Base-by-base conservation (phyloP, 345 rosid genomes). In the Punica granatum region DNA sequence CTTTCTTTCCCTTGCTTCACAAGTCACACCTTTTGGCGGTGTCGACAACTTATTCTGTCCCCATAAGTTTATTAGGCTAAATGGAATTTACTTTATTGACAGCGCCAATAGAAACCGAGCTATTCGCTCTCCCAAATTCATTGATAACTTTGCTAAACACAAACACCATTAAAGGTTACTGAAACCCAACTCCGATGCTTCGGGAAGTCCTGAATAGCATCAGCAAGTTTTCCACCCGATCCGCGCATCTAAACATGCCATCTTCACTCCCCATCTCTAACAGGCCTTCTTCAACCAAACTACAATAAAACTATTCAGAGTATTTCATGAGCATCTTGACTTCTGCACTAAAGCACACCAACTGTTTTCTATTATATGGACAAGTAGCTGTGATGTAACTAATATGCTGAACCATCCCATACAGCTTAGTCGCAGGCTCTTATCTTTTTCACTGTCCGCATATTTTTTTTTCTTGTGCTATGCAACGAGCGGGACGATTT, bases 101-200 rank as follows among this genome's bases (percentile, higher is more conserved):
- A 16, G 66, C 75, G 63, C 79, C 71, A 41, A 33, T 67, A 25
- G 85, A 70, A 65, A 81, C 51, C 13, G 79, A 34, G 56, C 21
- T 32, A 34, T 56, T 31, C 12, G 78, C 56, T 7, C 60, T 79
- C 67, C 86, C 92, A 74, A 71, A 87, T 21, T 87, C 86, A 72
- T 85, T 83, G 73, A 87, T 87, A 25, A 87, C 90, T 46, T 67
- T 58, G 66, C 92, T 85, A 9, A 87, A 76, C 46, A 87, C 80
- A 74, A 72, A 80, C 86, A 80, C 80, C 3, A 74, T 68, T 33
- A 85, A 74, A 73, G 88, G 89, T 44, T 85, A 74, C 73, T 82
- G 90, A 81, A 83, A 15, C 44, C 92, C 92, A 76, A 85, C 92
- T 68, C 90, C 92, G 68, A 85, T 76, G 84, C 92, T 87, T 26